These are phyloP conservation scores for Isoetes taiwanensis DNA, from an alignment of 75 land plant species.

Conservation along the genomic window DNA sequence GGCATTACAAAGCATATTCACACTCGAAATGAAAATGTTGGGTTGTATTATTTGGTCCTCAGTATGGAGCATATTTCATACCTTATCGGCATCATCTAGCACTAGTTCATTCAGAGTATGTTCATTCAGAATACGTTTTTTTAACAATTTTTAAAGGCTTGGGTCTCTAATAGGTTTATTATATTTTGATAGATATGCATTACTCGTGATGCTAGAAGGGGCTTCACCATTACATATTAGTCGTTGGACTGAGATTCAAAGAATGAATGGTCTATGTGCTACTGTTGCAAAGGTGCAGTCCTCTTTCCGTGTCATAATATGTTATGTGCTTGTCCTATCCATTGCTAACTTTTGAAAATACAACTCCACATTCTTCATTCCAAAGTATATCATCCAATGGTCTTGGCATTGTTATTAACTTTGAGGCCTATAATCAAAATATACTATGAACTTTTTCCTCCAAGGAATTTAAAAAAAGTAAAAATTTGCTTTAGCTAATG, in stretches of 20 bases:
- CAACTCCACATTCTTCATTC: too few species aligned
- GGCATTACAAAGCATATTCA: constrained; percentile 50
- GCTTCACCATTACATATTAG: constrained; percentile 23
- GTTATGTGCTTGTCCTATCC: too few species aligned
- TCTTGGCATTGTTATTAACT: too few species aligned
- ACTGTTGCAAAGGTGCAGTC: constrained; percentile 41
- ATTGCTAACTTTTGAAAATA: too few species aligned
- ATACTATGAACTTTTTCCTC: too few species aligned
- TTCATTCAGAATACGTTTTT: neutral
- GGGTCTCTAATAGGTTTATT: too few species aligned
- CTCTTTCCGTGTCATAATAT: too few species aligned
- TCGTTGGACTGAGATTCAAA: constrained; percentile 62
- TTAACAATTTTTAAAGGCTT: too few species aligned
- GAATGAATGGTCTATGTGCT: constrained; percentile 35
- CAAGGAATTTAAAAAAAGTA: too few species aligned
- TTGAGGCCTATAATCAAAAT: too few species aligned
- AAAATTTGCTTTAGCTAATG: too few species aligned
- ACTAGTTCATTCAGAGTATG: constrained; percentile 67
- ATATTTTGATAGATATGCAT: constrained; percentile 35
- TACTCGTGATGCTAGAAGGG: constrained; percentile 36
- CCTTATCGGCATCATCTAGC: constrained; percentile 81
- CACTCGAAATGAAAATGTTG: constrained; percentile 60
- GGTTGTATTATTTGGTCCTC: constrained; percentile 61
- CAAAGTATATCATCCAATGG: too few species aligned
- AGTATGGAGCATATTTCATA: constrained; percentile 73